Percentiles rank a stretch among this genome's conserved stretches.
These are phyloP conservation scores for Grifola frondosa DNA, from an alignment of 1,284 basidiomycete genomes.

Conservation along the genomic window DNA sequence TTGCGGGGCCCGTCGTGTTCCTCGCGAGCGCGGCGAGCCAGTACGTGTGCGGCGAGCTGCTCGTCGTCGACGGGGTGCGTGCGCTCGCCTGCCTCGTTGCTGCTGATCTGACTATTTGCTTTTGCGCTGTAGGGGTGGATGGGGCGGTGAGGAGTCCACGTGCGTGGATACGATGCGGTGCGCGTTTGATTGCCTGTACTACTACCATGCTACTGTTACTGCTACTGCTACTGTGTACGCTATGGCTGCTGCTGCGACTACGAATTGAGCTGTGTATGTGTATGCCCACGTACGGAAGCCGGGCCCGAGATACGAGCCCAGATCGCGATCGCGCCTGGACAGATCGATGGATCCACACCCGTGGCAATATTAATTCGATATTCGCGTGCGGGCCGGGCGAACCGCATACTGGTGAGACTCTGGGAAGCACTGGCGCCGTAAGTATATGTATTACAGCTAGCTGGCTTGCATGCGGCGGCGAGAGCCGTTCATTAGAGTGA, in stretches of 20 bases:
- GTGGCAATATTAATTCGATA: no score
- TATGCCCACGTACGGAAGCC: slow-evolving; percentile 3
- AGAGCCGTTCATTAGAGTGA: no score
- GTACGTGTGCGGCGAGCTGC: slow-evolving; percentile 87
- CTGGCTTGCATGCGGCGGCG: no score
- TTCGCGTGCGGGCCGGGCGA: no score
- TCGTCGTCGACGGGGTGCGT: slow-evolving; percentile 75
- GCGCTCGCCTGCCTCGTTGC: slow-evolving; percentile 11
- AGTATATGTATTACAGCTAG: no score
- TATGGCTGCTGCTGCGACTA: background rate
- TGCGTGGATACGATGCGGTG: background rate
- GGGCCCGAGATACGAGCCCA: slow-evolving; percentile 11
- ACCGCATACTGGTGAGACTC: no score
- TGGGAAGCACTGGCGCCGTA: no score
- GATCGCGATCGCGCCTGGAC: slow-evolving; percentile 10
- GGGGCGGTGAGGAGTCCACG: slow-evolving; percentile 44
- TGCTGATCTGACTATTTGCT: slow-evolving; percentile 9
- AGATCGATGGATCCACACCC: no score
- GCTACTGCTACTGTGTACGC: background rate
- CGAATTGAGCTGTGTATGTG: no score
- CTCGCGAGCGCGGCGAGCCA: slow-evolving; percentile 84
- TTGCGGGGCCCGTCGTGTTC: slow-evolving; percentile 90
- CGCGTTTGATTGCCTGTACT: background rate
- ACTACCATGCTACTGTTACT: background rate
- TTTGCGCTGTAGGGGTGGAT: slow-evolving; percentile 55